Percentiles rank a stretch among this genome's conserved stretches.
These are phyloP conservation scores for Fusarium cyanostomum DNA, from an alignment of 2,329 filamentous ascomycete species.

Conservation along the genomic window DNA sequence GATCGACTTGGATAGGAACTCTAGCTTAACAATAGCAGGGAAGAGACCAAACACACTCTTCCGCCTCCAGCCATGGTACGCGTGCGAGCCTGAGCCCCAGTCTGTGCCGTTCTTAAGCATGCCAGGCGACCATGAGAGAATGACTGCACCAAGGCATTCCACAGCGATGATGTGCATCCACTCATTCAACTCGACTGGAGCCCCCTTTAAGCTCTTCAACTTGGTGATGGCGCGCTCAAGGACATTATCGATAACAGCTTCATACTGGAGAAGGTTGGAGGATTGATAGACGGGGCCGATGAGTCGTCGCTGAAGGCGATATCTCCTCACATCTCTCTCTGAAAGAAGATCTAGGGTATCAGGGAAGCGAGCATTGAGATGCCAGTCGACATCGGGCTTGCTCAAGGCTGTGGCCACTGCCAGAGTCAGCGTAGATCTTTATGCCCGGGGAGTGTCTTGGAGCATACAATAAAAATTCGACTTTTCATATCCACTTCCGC, in stretches of 20 bases:
- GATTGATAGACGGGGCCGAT: conserved; percentile 60
- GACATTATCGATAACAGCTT: conserved; percentile 53
- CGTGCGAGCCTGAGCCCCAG: conserved; percentile 57
- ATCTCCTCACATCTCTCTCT: conserved; percentile 57
- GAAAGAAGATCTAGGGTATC: conserved; percentile 63
- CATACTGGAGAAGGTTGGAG: conserved; percentile 54
- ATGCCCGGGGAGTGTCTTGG: background rate
- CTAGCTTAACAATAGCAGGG: conserved; percentile 52
- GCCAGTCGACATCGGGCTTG: conserved; percentile 54
- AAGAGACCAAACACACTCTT: conserved; percentile 64
- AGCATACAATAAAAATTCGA: conserved; percentile 62
- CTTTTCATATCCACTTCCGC: conserved; percentile 59
- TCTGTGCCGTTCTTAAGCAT: conserved; percentile 57
- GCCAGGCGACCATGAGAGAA: conserved; percentile 63
- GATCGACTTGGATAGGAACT: conserved; percentile 49
- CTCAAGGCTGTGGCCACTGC: conserved; percentile 58
- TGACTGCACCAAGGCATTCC: conserved; percentile 60
- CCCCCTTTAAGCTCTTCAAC: conserved; percentile 50
- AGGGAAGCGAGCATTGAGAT: conserved; percentile 46
- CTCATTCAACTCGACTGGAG: conserved; percentile 58
- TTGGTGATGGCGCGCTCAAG: conserved; percentile 49
- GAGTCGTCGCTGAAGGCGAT: conserved; percentile 59
- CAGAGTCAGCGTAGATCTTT: background rate
- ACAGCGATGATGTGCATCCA: conserved; percentile 67
- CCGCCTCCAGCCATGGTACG: conserved; percentile 61